Conservation (phyloP, 768 basidiomycete genomes). For the Lepiota venenata region DNA sequence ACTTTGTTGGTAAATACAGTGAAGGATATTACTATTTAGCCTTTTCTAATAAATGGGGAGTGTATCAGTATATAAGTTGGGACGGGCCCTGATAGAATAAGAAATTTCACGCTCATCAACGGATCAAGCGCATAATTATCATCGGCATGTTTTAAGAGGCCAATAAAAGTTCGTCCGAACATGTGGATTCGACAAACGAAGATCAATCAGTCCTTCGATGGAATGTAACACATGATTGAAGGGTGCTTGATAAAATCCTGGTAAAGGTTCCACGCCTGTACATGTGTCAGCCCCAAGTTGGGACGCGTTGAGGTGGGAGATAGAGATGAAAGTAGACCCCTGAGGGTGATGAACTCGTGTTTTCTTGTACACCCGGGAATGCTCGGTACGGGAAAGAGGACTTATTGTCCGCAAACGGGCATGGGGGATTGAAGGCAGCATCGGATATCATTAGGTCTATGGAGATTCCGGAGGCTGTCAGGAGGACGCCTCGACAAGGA, state of each 20-base stretch:
- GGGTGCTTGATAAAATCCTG: neutral
- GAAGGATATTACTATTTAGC: too few relatives aligned
- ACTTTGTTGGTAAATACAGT: too few relatives aligned
- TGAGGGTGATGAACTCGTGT: too few relatives aligned
- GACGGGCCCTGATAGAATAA: too few relatives aligned
- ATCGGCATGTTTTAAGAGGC: neutral
- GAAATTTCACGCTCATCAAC: neutral
- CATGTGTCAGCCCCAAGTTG: neutral
- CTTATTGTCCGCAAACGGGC: neutral
- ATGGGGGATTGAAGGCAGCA: neutral
- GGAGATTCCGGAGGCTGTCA: neutral
- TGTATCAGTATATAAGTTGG: too few relatives aligned
- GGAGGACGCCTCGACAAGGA: neutral
- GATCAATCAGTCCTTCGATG: slow-evolving; percentile 1
- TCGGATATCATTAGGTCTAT: neutral
- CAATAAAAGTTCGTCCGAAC: neutral
- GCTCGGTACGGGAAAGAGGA: neutral
- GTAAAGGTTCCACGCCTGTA: neutral
- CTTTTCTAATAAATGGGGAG: too few relatives aligned
- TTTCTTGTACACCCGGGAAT: too few relatives aligned
- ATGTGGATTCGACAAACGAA: neutral
- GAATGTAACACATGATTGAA: slow-evolving; percentile 1
- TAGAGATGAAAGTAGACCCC: neutral
- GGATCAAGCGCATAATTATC: slow-evolving; percentile 7
- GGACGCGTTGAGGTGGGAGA: neutral